These are phyloP conservation scores for Ramaria sp. DNA, from an alignment of 768 basidiomycete species.

Conservation along the genomic window DNA sequence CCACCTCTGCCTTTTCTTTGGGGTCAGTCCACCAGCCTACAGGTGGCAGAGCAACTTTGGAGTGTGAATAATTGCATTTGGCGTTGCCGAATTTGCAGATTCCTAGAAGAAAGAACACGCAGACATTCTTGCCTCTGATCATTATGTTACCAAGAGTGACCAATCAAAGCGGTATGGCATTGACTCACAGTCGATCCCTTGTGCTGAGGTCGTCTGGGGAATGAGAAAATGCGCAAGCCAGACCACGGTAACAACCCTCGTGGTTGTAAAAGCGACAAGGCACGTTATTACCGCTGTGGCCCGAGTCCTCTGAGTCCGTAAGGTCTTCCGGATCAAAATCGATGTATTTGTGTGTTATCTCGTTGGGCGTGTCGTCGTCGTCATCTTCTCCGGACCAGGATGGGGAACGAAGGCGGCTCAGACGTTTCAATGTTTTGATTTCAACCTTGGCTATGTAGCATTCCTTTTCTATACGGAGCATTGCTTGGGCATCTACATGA, in stretches of 20 bases:
- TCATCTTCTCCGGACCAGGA: background rate
- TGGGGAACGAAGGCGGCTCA: background rate
- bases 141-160: background rate
- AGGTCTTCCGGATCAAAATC: background rate
- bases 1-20: background rate
- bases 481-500: background rate
- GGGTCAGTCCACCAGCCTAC: background rate
- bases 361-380: background rate
- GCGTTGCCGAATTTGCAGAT: conserved; percentile 1
- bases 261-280: conserved; percentile 18
- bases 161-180: background rate
- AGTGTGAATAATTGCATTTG: conserved; percentile 2
- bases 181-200: conserved; percentile 10
- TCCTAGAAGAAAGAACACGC: background rate
- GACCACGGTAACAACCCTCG: conserved; percentile 14
- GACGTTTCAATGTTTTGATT: background rate
- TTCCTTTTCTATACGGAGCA: background rate
- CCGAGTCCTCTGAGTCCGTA: conserved; percentile 14
- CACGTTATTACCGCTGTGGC: conserved; percentile 9
- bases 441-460: background rate
- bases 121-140: background rate
- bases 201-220: conserved; percentile 14
- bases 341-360: background rate
- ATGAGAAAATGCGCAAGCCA: conserved; percentile 13
- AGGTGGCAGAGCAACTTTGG: background rate